Conservation (phyloP, 768 basidiomycete species). For the Gloeopeniophorella convolvens region DNA sequence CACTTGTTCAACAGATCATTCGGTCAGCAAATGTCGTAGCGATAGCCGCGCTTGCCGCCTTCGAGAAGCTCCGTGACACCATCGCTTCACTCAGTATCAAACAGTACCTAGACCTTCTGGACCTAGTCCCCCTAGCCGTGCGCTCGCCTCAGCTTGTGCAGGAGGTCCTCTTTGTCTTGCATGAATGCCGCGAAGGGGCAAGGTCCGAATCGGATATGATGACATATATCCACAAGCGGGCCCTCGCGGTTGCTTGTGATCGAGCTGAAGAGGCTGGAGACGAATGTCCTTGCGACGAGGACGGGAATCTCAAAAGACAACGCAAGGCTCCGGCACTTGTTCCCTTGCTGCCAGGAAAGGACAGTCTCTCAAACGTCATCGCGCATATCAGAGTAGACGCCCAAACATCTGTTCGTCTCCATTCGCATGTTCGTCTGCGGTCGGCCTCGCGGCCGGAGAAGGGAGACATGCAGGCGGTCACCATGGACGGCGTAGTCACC, state of each 20-base stretch:
- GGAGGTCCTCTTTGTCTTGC: conserved; percentile 53
- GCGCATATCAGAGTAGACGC: conserved; percentile 54
- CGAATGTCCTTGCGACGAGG: conserved; percentile 60
- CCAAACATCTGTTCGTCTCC: conserved; percentile 43
- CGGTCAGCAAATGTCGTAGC: conserved; percentile 48
- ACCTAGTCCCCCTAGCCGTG: conserved; percentile 44
- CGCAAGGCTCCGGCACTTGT: conserved; percentile 38
- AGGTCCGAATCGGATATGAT: conserved; percentile 23
- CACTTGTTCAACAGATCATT: conserved; percentile 42
- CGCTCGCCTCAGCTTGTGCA: conserved; percentile 47
- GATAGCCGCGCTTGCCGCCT: conserved; percentile 49
- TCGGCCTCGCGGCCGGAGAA: conserved; percentile 51
- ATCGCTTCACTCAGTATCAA: conserved; percentile 36
- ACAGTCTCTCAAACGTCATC: conserved; percentile 31
- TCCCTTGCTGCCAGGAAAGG: conserved; percentile 12
- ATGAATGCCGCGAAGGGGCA: conserved; percentile 36
- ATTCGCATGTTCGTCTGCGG: conserved; percentile 59
- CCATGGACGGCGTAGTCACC: conserved; percentile 57
- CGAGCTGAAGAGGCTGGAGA: conserved; percentile 62
- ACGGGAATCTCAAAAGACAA: conserved; percentile 45
- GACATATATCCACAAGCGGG: conserved; percentile 49
- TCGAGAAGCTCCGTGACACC: conserved; percentile 47
- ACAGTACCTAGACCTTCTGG: conserved; percentile 47
- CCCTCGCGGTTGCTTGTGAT: conserved; percentile 53
- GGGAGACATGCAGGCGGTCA: conserved; percentile 36